phyloP scores from a whole-genome alignment of 495 filamentous ascomycete species.

The Pyronema domesticum region DNA sequence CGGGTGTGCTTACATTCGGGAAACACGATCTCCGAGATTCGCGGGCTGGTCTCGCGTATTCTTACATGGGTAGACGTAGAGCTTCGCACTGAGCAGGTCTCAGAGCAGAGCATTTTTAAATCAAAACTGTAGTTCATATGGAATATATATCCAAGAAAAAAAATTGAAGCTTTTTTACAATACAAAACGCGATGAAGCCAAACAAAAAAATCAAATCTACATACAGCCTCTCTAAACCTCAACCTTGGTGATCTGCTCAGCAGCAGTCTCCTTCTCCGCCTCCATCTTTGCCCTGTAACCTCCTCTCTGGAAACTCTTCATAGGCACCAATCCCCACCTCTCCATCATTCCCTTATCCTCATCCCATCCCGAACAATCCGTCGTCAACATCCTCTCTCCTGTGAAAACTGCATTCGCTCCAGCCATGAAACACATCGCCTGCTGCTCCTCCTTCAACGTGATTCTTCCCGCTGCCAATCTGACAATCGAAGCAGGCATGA shows the following conservation, averaged over 20 bases:
- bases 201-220: neutral
- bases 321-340: slow-evolving; percentile 54
- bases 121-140: too few relatives aligned
- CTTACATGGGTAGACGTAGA: slow-evolving; percentile 8
- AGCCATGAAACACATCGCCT: slow-evolving; percentile 66
- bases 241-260: neutral
- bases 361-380: slow-evolving; percentile 73
- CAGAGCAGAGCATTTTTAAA: too few relatives aligned
- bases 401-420: slow-evolving; percentile 82
- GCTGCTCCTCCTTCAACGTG: slow-evolving; percentile 62
- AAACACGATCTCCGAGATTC: slow-evolving; percentile 10
- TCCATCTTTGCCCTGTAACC: neutral
- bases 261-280: neutral
- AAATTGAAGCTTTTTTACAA: too few relatives aligned
- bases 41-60: slow-evolving; percentile 5
- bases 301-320: slow-evolving; percentile 33
- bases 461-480: slow-evolving; percentile 64
- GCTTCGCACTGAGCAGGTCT: neutral
- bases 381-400: slow-evolving; percentile 83
- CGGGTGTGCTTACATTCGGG: slow-evolving; percentile 13
- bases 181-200: too few relatives aligned
- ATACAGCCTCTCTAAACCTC: neutral
- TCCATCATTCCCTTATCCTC: slow-evolving; percentile 67
- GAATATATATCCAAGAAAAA: too few relatives aligned
- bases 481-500: slow-evolving; percentile 66